Conservation (phyloP, 495 filamentous ascomycete species). For the Annulohypoxylon bovei region DNA sequence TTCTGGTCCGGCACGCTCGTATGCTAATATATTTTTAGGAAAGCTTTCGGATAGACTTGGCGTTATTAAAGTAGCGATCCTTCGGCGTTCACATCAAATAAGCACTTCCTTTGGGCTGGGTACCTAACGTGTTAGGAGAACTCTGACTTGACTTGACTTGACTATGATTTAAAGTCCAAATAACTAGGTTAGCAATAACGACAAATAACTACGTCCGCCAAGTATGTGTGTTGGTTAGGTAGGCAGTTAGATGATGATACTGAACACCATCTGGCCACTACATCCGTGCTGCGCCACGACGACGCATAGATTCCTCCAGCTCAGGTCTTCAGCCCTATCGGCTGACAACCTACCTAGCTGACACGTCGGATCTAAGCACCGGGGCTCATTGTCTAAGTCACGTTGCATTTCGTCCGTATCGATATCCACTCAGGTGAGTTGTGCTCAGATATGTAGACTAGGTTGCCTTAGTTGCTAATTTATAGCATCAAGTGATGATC, state of each 20-base stretch:
- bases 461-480: neutral
- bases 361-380: slow-evolving; percentile 16
- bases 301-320: neutral
- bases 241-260: neutral
- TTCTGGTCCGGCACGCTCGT: too few species aligned
- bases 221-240: neutral
- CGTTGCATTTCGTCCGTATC: slow-evolving; percentile 28
- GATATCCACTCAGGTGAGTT: slow-evolving; percentile 1
- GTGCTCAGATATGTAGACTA: neutral
- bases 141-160: neutral
- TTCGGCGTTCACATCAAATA: neutral
- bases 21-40: too few species aligned
- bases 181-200: neutral
- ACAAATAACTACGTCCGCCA: neutral
- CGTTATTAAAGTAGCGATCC: too few species aligned
- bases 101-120: neutral
- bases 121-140: neutral
- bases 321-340: slow-evolving; percentile 29
- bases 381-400: slow-evolving; percentile 20
- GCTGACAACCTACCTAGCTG: slow-evolving; percentile 7
- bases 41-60: too few species aligned
- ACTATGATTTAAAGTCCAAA: neutral
- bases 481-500: slow-evolving; percentile 10
- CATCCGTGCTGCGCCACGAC: slow-evolving; percentile 9
- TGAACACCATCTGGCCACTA: neutral